Percentiles rank a stretch among this genome's conserved stretches.
Evolutionary conservation across 208 protist species (phyloP).

Genomic region (Acanthamoeba rhysodes): DNA sequence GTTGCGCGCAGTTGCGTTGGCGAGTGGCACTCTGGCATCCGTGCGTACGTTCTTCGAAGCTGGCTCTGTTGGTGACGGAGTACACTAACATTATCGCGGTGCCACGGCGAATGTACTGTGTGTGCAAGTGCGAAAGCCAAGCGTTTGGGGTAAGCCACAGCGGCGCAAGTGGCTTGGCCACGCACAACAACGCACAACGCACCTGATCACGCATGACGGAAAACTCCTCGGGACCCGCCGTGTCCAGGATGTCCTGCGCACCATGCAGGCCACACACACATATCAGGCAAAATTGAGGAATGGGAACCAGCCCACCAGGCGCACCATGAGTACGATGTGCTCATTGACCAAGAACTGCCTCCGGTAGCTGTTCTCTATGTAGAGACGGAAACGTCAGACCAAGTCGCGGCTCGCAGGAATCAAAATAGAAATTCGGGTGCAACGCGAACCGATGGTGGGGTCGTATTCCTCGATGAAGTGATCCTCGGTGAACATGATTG

Average conservation of each 20-base stretch:
- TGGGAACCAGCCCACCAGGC: fast-evolving
- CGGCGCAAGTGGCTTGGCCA: not conserved
- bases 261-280: not conserved
- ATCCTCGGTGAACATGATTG: slow-evolving; percentile 87
- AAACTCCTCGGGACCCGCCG: slow-evolving; percentile 89
- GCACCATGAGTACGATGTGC: not conserved
- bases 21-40: too few relatives aligned
- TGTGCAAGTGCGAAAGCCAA: too few relatives aligned
- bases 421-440: too few relatives aligned
- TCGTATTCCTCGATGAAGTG: slow-evolving; percentile 89
- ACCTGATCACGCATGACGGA: slow-evolving; percentile 90
- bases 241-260: slow-evolving; percentile 89
- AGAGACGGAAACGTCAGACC: too few relatives aligned
- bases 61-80: slow-evolving; percentile 80
- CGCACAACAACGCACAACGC: not conserved
- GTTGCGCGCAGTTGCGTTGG: too few relatives aligned
- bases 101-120: not conserved
- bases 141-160: not conserved
- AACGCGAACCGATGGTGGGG: not conserved
- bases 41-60: slow-evolving; percentile 86
- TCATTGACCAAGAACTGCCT: not conserved
- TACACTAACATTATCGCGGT: slow-evolving; percentile 89
- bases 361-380: not conserved
- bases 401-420: not conserved
- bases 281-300: too few relatives aligned